A percentile compares a stretch with the other conserved stretches of the same genome.
These are phyloP conservation scores for Canavalia gladiata DNA, from an alignment of 306 rosid genomes.

Conservation along the genomic window DNA sequence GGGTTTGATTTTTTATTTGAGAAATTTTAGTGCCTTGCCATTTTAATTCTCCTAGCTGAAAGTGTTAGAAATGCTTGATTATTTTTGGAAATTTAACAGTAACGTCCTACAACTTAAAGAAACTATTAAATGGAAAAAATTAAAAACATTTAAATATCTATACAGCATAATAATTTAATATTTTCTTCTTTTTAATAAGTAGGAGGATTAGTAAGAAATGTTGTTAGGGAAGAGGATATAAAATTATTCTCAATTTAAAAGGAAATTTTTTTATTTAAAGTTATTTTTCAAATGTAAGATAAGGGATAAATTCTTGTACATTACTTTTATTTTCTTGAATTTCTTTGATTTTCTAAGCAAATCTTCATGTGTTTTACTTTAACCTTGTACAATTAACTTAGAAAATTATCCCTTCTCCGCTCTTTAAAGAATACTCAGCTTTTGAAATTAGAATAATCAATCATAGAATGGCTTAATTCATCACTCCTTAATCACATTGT, in stretches of 20 bases:
- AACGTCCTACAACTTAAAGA: not conserved
- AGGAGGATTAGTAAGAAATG: not conserved
- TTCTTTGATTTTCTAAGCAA: not conserved
- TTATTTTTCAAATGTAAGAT: slow-evolving; percentile 7
- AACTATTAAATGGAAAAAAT: not conserved
- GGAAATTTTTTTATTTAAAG: not conserved
- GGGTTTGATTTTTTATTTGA: slow-evolving; percentile 31
- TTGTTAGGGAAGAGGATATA: too few species aligned
- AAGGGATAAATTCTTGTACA: slow-evolving; percentile 6
- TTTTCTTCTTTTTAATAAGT: not conserved
- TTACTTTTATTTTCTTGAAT: not conserved
- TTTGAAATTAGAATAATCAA: slow-evolving; percentile 1
- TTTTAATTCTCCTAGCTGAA: not conserved
- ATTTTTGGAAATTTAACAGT: not conserved
- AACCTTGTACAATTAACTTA: not conserved
- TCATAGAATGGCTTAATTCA: slow-evolving; percentile 8
- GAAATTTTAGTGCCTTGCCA: not conserved
- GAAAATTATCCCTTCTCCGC: not conserved
- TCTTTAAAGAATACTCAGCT: slow-evolving; percentile 9
- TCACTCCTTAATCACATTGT: not conserved
- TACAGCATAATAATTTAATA: too few species aligned
- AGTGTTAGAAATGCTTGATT: not conserved
- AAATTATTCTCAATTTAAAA: not conserved
- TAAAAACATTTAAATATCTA: not conserved
- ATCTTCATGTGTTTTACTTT: slow-evolving; percentile 11